These are phyloP conservation scores for Colletotrichum eleusines DNA, from an alignment of 2,329 filamentous ascomycete species.

Conservation along the genomic window DNA sequence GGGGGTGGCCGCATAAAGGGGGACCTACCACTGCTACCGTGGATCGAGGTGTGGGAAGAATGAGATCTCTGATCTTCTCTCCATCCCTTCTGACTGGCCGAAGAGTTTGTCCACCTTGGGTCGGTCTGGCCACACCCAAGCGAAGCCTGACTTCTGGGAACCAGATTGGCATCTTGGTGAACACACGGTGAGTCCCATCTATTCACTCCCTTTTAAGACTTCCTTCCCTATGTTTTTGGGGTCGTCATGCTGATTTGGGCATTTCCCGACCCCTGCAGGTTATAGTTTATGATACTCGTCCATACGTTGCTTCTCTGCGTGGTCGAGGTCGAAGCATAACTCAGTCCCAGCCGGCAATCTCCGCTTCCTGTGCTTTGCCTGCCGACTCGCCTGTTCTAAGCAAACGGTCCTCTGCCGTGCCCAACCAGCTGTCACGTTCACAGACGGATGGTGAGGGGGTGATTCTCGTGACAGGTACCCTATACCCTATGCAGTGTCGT, in stretches of 20 bases:
- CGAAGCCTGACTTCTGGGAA: neutral
- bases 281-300: neutral
- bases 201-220: neutral
- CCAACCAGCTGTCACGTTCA: neutral
- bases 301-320: conserved; percentile 3
- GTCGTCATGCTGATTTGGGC: neutral
- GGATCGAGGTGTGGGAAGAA: conserved; percentile 39
- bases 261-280: neutral
- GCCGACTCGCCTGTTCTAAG: neutral
- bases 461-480: too few species aligned
- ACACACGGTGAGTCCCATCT: neutral
- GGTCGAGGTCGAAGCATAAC: conserved; percentile 1
- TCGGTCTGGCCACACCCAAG: conserved; percentile 18
- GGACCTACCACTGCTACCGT: conserved; percentile 36
- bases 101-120: conserved; percentile 5
- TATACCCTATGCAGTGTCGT: too few species aligned
- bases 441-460: too few species aligned
- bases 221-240: neutral
- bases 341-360: conserved; percentile 13
- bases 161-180: neutral
- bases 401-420: neutral
- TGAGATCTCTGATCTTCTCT: conserved; percentile 33
- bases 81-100: conserved; percentile 27
- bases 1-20: conserved; percentile 29
- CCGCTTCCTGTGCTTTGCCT: conserved; percentile 11